These are phyloP conservation scores for Candida silvicultrix DNA, from an alignment of 805 yeast species.

Conservation along the genomic window DNA sequence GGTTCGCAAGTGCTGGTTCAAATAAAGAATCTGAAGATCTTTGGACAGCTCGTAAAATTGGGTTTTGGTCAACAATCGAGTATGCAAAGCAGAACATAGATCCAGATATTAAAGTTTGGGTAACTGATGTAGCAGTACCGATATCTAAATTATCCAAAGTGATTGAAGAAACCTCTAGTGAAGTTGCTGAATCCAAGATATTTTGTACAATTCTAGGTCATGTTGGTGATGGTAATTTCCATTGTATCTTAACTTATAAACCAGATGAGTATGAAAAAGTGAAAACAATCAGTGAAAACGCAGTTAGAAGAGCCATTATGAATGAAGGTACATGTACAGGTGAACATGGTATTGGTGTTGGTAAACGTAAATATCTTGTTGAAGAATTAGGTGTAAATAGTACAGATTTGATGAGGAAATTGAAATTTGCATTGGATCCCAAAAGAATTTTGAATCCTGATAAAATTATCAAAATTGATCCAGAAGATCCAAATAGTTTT, in stretches of 20 bases:
- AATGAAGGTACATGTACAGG: slow-evolving; percentile 79
- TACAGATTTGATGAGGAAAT: slow-evolving; percentile 58
- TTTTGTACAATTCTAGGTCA: slow-evolving; percentile 61
- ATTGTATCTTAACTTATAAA: slow-evolving; percentile 51
- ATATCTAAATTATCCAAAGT: slow-evolving; percentile 53
- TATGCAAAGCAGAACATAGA: slow-evolving; percentile 44
- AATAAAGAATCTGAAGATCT: slow-evolving; percentile 54
- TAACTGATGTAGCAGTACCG: slow-evolving; percentile 78
- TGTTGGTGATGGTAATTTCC: slow-evolving; percentile 77
- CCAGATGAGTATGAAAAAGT: slow-evolving; percentile 42
- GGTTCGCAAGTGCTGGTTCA: slow-evolving; percentile 48
- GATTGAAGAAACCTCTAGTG: slow-evolving; percentile 52
- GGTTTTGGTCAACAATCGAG: slow-evolving; percentile 52
- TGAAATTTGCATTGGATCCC: slow-evolving; percentile 67
- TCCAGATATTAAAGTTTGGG: slow-evolving; percentile 47
- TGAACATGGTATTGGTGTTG: slow-evolving; percentile 77
- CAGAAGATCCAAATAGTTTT: slow-evolving; percentile 16
- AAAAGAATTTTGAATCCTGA: slow-evolving; percentile 67
- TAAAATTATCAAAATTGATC: slow-evolving; percentile 62
- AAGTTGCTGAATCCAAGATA: slow-evolving; percentile 42
- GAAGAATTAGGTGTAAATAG: slow-evolving; percentile 61
- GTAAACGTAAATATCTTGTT: slow-evolving; percentile 52
- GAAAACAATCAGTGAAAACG: slow-evolving; percentile 42
- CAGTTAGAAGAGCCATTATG: slow-evolving; percentile 55
- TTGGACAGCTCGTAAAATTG: slow-evolving; percentile 69